These are phyloP conservation scores for Platanus orientalis DNA, from an alignment of 164 flowering plant genomes.

Conservation along the genomic window DNA sequence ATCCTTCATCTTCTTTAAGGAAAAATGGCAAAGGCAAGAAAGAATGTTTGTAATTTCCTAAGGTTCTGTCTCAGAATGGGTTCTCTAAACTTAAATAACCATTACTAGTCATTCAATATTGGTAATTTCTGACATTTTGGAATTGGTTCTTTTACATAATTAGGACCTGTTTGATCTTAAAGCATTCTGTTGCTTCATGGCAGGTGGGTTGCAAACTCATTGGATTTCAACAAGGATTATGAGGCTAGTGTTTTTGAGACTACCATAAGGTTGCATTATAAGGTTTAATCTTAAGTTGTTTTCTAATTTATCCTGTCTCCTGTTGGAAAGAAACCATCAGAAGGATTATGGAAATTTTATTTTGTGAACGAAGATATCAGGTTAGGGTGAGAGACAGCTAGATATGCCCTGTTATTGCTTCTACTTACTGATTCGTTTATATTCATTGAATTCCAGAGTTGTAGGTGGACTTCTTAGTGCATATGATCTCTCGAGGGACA, in stretches of 20 bases:
- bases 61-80: not conserved
- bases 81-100: not conserved
- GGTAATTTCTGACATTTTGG: no score
- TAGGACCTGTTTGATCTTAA: not conserved
- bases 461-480: constrained; percentile 99
- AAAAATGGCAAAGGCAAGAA: not conserved
- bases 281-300: constrained; percentile 58
- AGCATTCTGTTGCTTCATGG: constrained; percentile 19
- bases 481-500: constrained; percentile 90
- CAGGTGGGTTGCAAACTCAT: constrained; percentile 94
- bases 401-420: not conserved
- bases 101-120: no score
- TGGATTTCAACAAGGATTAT: constrained; percentile 90
- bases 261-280: constrained; percentile 96
- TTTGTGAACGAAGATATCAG: not conserved
- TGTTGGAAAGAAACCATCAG: constrained; percentile 6
- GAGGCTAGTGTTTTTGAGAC: constrained; percentile 99
- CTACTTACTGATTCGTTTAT: constrained; percentile 1
- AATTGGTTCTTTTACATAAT: not conserved
- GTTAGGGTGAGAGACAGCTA: constrained; percentile 7
- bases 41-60: not conserved
- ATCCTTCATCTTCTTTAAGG: not conserved
- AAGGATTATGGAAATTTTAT: not conserved
- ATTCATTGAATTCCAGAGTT: constrained; percentile 52
- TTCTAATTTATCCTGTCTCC: constrained; percentile 12